Percentiles rank a stretch among this genome's conserved stretches.
Evolutionary conservation across 2,329 filamentous ascomycete species (phyloP).

Genomic region (Botrytis medusae): DNA sequence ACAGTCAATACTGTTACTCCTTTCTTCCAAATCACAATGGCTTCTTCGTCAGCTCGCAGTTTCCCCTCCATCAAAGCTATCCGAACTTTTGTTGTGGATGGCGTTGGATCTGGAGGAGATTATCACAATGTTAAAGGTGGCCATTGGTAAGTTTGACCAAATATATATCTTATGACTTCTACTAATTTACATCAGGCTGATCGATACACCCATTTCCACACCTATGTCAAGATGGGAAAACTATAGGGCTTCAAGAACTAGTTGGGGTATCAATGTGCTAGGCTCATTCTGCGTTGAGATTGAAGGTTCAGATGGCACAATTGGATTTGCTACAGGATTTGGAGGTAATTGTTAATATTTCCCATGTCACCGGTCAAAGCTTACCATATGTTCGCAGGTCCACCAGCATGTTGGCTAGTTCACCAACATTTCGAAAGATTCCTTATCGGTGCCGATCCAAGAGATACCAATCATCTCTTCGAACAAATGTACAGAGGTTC

Average conservation of each 20-base stretch:
- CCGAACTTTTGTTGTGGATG: constrained; percentile 69
- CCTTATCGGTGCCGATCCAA: constrained; percentile 81
- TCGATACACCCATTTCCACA: constrained; percentile 89
- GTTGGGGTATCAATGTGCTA: constrained; percentile 93
- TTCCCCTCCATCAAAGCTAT: constrained; percentile 78
- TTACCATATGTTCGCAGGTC: constrained; percentile 49
- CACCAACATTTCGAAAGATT: constrained; percentile 93
- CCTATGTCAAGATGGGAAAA: constrained; percentile 88
- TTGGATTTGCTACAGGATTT: constrained; percentile 91
- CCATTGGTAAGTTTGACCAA: constrained; percentile 54
- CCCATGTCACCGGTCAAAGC: constrained; percentile 9
- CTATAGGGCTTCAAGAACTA: constrained; percentile 83
- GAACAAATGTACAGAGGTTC: constrained; percentile 96
- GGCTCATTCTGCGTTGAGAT: constrained; percentile 91
- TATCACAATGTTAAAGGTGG: constrained; percentile 88
- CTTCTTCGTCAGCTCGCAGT: constrained; percentile 33
- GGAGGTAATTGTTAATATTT: constrained; percentile 54
- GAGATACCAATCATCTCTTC: constrained; percentile 88
- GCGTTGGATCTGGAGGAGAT: constrained; percentile 66
- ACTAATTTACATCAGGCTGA: constrained; percentile 61
- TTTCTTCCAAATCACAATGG: constrained; percentile 27
- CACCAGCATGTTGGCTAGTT: constrained; percentile 90
- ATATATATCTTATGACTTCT: neutral
- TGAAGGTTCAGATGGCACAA: constrained; percentile 85
- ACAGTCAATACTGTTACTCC: constrained; percentile 7